These are phyloP conservation scores for Erysimum cheiranthoides DNA, from an alignment of 345 rosid genomes.

Conservation along the genomic window DNA sequence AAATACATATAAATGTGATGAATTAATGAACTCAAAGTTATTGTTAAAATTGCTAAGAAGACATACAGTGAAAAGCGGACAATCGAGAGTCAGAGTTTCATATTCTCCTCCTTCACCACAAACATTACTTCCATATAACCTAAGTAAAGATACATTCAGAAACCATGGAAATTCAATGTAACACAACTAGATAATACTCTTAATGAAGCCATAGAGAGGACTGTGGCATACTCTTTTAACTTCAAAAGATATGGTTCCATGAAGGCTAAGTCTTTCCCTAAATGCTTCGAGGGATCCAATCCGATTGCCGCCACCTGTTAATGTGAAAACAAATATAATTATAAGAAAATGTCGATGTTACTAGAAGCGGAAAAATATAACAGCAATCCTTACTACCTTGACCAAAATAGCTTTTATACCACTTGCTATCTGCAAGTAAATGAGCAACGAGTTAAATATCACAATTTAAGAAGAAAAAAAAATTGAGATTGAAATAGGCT, in stretches of 20 bases:
- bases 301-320: constrained; percentile 94
- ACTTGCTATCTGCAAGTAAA: constrained; percentile 63
- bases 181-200: constrained; percentile 11
- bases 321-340: constrained; percentile 6
- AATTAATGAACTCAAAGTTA: not conserved
- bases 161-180: constrained; percentile 4
- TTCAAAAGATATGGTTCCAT: constrained; percentile 75
- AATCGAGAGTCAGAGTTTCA: constrained; percentile 93
- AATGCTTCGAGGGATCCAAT: constrained; percentile 83
- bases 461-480: constrained; percentile 16
- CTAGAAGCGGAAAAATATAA: not conserved
- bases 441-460: constrained; percentile 19
- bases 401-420: constrained; percentile 75
- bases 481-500: constrained; percentile 22
- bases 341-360: not conserved
- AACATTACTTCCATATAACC: constrained; percentile 89
- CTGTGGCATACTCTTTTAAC: constrained; percentile 76
- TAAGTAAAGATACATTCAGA: constrained; percentile 38
- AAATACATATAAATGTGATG: constrained; percentile 2
- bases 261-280: constrained; percentile 82
- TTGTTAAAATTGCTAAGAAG: not conserved
- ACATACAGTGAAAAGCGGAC: constrained; percentile 88
- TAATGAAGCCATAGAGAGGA: constrained; percentile 11
- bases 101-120: constrained; percentile 99
- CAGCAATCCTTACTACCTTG: constrained; percentile 60